Base-by-base conservation (phyloP, 1,284 basidiomycete genomes). In the Heterobasidion parviporum region DNA sequence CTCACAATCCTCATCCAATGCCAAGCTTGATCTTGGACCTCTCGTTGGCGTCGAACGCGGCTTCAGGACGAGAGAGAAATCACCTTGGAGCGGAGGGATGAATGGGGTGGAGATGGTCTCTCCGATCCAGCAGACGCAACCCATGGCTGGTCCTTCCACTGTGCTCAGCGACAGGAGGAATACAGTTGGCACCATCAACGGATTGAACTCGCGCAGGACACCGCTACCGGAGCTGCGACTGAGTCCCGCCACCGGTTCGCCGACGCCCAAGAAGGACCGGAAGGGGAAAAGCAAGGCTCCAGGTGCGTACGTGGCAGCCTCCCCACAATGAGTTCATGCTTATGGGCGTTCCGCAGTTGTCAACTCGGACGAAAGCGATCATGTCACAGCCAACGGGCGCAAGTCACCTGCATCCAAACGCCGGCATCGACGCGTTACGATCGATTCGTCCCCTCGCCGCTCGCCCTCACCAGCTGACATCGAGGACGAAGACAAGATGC, bases 41-140 rank as follows among this genome's bases (percentile, higher is more conserved):
- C 68, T 92, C 32, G 71, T 92, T 1, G 89, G 89, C 14, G 67
- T 72, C 9, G 74, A 81, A 55, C 72, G 90, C 10, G 88, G 89
- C 0, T 89, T 92, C 61, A 70, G 74, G 64, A 83, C 81, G 46
- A 69, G 74, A 36, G 82, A 83, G 64, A 72, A 74, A 59, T 70
- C 76, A 1, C 76, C 76, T 5, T 72, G 71, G 53, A 76, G 75
- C 47, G 80, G 85, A 1, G 83, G 85, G 0, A 74, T 86, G 69
- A 74, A 77, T 8, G 83, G 85, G 6, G 78, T 86, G 46, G 83
- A 85, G 70, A 74, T 84, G 67, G 72, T 73, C n/a, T 20, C 58
- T 6, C 41, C 45, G 34, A 12, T 32, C 46, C 16, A 14, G 46
- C 26, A 26, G 26, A 26, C 46, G 18, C 16, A 48, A 32, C 26